These are phyloP conservation scores for Penicillium italicum DNA, from an alignment of 2,329 filamentous ascomycete genomes.

Conservation along the genomic window DNA sequence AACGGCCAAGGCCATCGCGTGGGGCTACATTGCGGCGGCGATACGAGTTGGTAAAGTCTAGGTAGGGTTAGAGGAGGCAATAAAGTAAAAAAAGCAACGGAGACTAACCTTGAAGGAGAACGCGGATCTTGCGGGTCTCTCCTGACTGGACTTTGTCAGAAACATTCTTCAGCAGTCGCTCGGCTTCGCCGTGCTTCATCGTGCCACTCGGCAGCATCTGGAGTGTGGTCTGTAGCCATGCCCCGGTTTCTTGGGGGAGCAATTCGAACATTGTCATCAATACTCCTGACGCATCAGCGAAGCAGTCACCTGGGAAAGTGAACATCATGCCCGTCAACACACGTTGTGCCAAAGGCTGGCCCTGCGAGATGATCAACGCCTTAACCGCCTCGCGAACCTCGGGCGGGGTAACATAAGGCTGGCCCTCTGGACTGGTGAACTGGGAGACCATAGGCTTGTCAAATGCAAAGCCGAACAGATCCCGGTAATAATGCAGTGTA, in stretches of 20 bases:
- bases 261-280: constrained; percentile 85
- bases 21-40: constrained; percentile 93
- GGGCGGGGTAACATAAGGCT: constrained; percentile 58
- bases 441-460: constrained; percentile 59
- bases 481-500: constrained; percentile 86
- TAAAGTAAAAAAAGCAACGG: background rate
- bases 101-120: constrained; percentile 64
- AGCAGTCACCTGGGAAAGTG: constrained; percentile 92
- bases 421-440: constrained; percentile 60
- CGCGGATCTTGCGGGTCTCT: constrained; percentile 74
- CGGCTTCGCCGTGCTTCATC: constrained; percentile 73
- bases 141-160: constrained; percentile 68
- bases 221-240: constrained; percentile 81
- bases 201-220: constrained; percentile 78
- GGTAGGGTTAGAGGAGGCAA: background rate
- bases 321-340: constrained; percentile 99
- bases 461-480: constrained; percentile 83
- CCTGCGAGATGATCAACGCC: constrained; percentile 65
- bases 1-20: constrained; percentile 78
- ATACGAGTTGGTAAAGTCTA: constrained; percentile 93
- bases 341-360: constrained; percentile 77
- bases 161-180: constrained; percentile 76
- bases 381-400: constrained; percentile 72
- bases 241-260: constrained; percentile 71
- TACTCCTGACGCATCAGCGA: constrained; percentile 91